Percentiles rank a stretch among this genome's conserved stretches.
Evolutionary conservation across 2,329 filamentous ascomycete genomes (phyloP).

Genomic region (Aureobasidium sp.): DNA sequence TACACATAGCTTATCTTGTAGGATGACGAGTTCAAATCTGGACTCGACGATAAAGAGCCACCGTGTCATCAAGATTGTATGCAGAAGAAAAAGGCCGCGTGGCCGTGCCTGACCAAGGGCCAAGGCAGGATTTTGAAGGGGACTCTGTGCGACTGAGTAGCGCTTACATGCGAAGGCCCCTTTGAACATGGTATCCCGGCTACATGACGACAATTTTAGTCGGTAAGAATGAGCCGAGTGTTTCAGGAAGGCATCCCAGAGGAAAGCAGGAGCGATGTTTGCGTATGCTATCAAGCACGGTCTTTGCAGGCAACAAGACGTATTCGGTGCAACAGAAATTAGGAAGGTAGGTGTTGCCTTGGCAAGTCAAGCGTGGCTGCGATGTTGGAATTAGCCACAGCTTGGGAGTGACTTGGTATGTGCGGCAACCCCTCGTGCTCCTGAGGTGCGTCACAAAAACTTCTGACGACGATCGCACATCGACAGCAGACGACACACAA

Average conservation of each 20-base stretch:
- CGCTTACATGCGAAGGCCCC: neutral
- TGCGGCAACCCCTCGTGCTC: neutral
- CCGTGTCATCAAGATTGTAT: slow-evolving; percentile 8
- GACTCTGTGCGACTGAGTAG: neutral
- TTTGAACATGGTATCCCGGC: neutral
- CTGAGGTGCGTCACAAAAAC: slow-evolving; percentile 1
- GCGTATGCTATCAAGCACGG: neutral
- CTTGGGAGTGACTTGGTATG: neutral
- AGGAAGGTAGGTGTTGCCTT: neutral
- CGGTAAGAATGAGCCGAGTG: neutral
- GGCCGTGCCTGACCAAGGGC: neutral
- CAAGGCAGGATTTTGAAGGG: neutral
- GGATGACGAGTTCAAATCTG: slow-evolving; percentile 8
- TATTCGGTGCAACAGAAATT: neutral
- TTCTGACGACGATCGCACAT: slow-evolving; percentile 1
- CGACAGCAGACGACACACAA: neutral
- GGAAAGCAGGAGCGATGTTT: neutral
- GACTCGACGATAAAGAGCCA: neutral
- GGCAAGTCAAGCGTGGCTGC: neutral
- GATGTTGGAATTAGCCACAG: neutral
- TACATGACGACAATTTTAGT: neutral
- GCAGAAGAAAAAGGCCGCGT: slow-evolving; percentile 3
- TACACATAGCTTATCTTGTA: neutral
- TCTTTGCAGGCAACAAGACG: neutral
- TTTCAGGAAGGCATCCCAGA: neutral